Base-by-base conservation (phyloP, 78 protist species). In the Salpingoeca rosetta region DNA sequence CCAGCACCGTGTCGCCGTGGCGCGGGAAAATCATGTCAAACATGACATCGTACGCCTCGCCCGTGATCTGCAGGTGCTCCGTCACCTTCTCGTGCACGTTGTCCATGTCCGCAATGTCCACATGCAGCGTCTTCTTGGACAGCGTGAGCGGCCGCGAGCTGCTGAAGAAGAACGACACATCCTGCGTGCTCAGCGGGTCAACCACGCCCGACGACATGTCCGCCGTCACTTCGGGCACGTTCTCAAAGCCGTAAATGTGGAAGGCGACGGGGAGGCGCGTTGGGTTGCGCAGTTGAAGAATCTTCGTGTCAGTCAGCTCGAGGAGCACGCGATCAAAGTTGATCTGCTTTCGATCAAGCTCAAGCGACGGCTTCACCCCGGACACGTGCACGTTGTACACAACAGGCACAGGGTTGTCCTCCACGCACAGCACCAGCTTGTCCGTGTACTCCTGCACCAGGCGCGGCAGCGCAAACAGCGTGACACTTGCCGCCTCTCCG, bases 371-470 rank as follows among this genome's bases (percentile, higher is more conserved):
- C 43, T 1, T 1, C 36, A 76, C 7, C 35, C 96, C 96, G 25
- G 65, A 12, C 45, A 88, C 83, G 38, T 40, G 22, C 45, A 93
- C 35, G 45, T 79, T n/a, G 81, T 89, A 77, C n/a, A 1, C 2
- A 25, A 85, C 78, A 35, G 94, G 93, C 82, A 72, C 44, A 7
- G 96, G 96, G 78, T 86, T 88, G 88, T 91, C 84, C 79, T 42
- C 45, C 43, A 91, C 31, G 44, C 44, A 22, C 74, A 84, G 80
- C 3, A 93, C 81, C 12, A 93, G 84, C 28, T 0, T 22, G 77
- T 89, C 88, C 28, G 27, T 41, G 83, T 27, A 57, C 36, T 2
- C 65, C 0, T 91, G 90, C 39, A 0, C 76, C 28, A 0, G 41
- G 26, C 84, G 73, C 24, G 94, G 93, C 28, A 35, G 37, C n/a